phyloP scores from a whole-genome alignment of 306 rosid species.

The Delonix regia region DNA sequence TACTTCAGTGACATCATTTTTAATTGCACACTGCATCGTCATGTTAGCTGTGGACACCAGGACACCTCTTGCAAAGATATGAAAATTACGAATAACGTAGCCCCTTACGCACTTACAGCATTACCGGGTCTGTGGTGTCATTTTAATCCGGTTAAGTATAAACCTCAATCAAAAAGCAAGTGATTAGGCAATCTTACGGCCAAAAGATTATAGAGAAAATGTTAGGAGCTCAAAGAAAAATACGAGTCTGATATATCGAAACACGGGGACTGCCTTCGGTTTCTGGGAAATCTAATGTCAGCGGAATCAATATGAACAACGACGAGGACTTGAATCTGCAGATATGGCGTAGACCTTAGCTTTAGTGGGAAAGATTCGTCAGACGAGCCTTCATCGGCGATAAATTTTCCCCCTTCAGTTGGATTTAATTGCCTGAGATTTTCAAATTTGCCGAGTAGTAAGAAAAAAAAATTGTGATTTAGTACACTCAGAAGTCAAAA shows the following conservation, averaged over 20 bases:
- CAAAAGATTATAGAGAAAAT: not conserved
- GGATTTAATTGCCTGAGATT: too few relatives aligned
- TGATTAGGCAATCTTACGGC: not conserved
- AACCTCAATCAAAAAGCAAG: not conserved
- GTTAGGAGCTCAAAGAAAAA: not conserved
- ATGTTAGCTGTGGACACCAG: slow-evolving; percentile 31
- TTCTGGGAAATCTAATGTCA: not conserved
- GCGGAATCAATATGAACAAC: not conserved
- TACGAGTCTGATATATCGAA: not conserved
- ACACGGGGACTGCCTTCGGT: not conserved
- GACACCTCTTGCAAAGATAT: not conserved
- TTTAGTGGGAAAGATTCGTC: not conserved
- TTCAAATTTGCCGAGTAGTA: too few relatives aligned
- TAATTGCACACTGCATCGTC: slow-evolving; percentile 56
- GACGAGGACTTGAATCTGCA: not conserved
- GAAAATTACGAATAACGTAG: not conserved
- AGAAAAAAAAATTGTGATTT: too few relatives aligned
- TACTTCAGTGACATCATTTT: slow-evolving; percentile 71
- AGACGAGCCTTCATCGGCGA: not conserved
- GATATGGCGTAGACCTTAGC: not conserved
- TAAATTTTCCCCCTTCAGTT: not conserved
- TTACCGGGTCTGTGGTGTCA: not conserved
- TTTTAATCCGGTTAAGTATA: too few relatives aligned
- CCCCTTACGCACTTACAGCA: not conserved
- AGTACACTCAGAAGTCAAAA: too few relatives aligned